Evolutionary conservation across 208 protist species (phyloP), one percentile per base, ranked within the genome.

Genomic region (Trypanosoma scelopori): DNA sequence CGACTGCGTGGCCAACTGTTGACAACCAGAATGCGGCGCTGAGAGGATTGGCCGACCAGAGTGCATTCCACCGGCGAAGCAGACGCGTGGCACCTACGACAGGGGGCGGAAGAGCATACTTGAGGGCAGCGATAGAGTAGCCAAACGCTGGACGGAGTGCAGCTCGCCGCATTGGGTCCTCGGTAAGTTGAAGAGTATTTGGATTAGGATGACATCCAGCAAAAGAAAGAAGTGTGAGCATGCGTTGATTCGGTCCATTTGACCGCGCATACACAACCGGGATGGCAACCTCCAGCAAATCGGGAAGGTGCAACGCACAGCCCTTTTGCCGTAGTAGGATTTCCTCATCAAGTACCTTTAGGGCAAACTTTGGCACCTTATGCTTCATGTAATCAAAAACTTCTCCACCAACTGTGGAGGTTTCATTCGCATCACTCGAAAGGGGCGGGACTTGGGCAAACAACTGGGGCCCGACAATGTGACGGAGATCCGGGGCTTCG

Each of bases 21-120:
- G 87, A 93, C 0, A 90, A 64, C 83, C 82, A 90, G 55, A 93
- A 93, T 6, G 76, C 71, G 25, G 68, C 71, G 13, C 74, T 70
- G 27, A 68, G 47, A 12, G 49, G 43, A 25, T 13, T n/a, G 20
- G 30, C 15, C 27, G 41, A 52, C 41, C 62, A 53, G 48, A 18
- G 15, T 5, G 55, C 27, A 48, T 81, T 74, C 81, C 78, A 86
- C 35, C 25, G 43, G 12, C 78, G 76, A 49, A 93, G 46, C 1
- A 81, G 51, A 1, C 60, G 74, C 4, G 79, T 78, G 5, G 81
- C 69, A 18, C 13, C 12, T 20, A 85, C 51, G 48, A 84, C 66
- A 1, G 76, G 53, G 5, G n/a, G 39, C 11, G 87, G 84, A 55
- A 93, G 62, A 2, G 79, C 62, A 7, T 58, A 65, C 41, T 67